phyloP scores from a whole-genome alignment of 257 asterid species.

The Knoxia roxburghii region DNA sequence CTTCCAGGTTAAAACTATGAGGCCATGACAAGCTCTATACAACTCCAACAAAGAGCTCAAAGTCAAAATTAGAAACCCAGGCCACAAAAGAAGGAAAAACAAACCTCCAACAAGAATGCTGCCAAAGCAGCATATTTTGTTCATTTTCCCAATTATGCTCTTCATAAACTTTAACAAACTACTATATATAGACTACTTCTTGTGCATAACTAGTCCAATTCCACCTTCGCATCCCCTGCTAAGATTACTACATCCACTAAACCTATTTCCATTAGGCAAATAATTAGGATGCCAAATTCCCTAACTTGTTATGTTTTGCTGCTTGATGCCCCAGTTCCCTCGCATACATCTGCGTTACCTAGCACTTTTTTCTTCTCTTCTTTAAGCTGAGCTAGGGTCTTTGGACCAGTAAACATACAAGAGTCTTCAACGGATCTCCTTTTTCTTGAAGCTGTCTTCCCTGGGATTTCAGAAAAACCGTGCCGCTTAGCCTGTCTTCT shows the following conservation, averaged over 20 bases:
- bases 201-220: neutral
- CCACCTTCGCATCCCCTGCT: conserved; percentile 1
- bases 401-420: conserved; percentile 26
- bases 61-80: no score
- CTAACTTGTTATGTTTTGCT: conserved; percentile 1
- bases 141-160: neutral
- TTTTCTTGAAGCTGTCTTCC: conserved; percentile 18
- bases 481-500: conserved; percentile 19
- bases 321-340: conserved; percentile 16
- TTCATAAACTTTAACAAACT: neutral
- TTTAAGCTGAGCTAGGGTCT: conserved; percentile 34
- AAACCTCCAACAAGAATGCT: conserved; percentile 1
- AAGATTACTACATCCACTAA: no score
- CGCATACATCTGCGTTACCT: conserved; percentile 3
- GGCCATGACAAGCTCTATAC: no score
- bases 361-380: conserved; percentile 29
- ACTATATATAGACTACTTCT: neutral
- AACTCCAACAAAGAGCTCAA: no score
- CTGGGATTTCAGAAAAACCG: conserved; percentile 19
- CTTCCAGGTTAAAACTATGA: no score
- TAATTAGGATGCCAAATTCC: conserved; percentile 9
- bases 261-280: no score
- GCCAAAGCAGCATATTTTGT: conserved; percentile 6
- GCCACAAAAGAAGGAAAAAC: neutral
- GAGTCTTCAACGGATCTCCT: conserved; percentile 16